These are phyloP conservation scores for Hemileia vastatrix DNA, from an alignment of 1,284 basidiomycete genomes.

Conservation along the genomic window DNA sequence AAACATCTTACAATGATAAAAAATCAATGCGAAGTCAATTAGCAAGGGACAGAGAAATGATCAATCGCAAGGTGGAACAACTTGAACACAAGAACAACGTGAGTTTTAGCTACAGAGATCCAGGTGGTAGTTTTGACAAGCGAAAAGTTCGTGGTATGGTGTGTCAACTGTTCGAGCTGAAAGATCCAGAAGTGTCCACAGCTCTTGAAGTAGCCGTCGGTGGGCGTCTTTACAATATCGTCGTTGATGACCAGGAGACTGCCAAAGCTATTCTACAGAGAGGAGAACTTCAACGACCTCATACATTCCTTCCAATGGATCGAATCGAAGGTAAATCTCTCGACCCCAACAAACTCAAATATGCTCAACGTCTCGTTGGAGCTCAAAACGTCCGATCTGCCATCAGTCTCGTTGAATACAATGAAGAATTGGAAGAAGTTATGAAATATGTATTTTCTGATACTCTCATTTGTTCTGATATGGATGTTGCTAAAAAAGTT, in stretches of 20 bases:
- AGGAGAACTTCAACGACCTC: slow-evolving; percentile 73
- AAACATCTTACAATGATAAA: too few species aligned
- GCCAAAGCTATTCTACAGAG: slow-evolving; percentile 74
- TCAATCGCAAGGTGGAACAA: too few species aligned
- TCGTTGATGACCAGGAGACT: slow-evolving; percentile 79
- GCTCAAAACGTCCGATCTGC: slow-evolving; percentile 78
- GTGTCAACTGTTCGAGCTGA: too few species aligned
- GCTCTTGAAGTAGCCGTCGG: slow-evolving; percentile 90
- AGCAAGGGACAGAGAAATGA: too few species aligned
- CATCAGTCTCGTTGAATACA: slow-evolving; percentile 73
- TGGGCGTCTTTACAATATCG: slow-evolving; percentile 84
- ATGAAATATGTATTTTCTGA: slow-evolving; percentile 92
- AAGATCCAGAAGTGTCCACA: slow-evolving; percentile 69
- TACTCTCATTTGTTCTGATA: slow-evolving; percentile 81
- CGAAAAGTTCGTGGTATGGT: slow-evolving; percentile 80
- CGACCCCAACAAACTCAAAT: slow-evolving; percentile 62
- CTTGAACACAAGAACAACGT: too few species aligned
- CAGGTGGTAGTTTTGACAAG: slow-evolving; percentile 71
- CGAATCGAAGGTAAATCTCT: slow-evolving; percentile 75
- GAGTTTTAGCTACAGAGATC: slow-evolving; percentile 75
- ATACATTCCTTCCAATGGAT: slow-evolving; percentile 86
- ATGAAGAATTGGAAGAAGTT: slow-evolving; percentile 69
- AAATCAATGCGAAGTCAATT: too few species aligned
- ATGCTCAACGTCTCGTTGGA: too few species aligned
- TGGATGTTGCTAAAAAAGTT: slow-evolving; percentile 73